Evolutionary conservation across 1,284 basidiomycete genomes (phyloP).

Genomic region (Apiotrichum gracile): DNA sequence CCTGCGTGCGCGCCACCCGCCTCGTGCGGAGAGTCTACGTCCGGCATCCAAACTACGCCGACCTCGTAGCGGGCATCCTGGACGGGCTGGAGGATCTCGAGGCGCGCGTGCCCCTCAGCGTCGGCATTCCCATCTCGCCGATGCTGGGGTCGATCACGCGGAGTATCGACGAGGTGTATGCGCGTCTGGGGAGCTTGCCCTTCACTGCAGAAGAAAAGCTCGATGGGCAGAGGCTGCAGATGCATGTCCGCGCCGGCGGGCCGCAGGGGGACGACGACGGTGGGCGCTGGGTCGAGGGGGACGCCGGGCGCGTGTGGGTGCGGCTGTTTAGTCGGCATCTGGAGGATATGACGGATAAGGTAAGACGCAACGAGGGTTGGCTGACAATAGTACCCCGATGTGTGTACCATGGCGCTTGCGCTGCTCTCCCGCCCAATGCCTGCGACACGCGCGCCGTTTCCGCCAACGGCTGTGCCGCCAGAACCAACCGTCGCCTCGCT

Average conservation of each 20-base stretch:
- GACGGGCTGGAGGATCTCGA: constrained; percentile 60
- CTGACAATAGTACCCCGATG: constrained; percentile 65
- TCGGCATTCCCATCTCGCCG: constrained; percentile 57
- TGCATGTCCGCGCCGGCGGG: constrained; percentile 56
- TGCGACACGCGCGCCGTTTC: constrained; percentile 16
- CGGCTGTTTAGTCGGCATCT: constrained; percentile 78
- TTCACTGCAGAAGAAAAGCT: constrained; percentile 79
- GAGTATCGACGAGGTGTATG: constrained; percentile 76
- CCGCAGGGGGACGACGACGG: constrained; percentile 43
- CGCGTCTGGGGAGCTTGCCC: constrained; percentile 59
- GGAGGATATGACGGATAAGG: constrained; percentile 86
- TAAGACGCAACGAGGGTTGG: not conserved
- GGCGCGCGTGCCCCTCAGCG: constrained; percentile 63
- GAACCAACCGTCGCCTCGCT: constrained; percentile 23
- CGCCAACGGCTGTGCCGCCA: constrained; percentile 26
- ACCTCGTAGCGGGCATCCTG: constrained; percentile 66
- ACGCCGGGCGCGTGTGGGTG: constrained; percentile 51
- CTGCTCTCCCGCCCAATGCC: constrained; percentile 24
- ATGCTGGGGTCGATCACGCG: constrained; percentile 58
- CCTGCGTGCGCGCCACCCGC: constrained; percentile 57
- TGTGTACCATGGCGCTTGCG: constrained; percentile 56
- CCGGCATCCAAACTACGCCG: constrained; percentile 79
- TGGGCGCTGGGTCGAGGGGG: constrained; percentile 47
- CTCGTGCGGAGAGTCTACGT: constrained; percentile 72
- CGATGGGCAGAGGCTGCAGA: constrained; percentile 81